Percentiles rank a stretch among this genome's conserved stretches.
These are phyloP conservation scores for Pyrus communis DNA, from an alignment of 306 rosid genomes.

Conservation along the genomic window DNA sequence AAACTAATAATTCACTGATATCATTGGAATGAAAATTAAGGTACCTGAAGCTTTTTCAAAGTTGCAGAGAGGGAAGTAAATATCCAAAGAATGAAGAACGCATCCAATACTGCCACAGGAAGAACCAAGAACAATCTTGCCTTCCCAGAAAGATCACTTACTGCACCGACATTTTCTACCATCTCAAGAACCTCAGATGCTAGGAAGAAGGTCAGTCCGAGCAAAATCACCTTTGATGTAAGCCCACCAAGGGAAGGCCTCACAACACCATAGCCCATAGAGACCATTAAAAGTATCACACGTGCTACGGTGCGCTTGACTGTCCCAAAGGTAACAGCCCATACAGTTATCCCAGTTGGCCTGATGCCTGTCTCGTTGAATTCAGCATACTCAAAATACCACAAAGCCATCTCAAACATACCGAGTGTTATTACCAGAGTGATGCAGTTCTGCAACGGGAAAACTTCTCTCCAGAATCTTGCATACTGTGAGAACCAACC, in stretches of 20 bases:
- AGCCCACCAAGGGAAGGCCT: conserved; percentile 97
- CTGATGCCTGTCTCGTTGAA: conserved; percentile 87
- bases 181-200: conserved; percentile 92
- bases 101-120: conserved; percentile 88
- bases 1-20: conserved; percentile 5
- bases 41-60: conserved; percentile 93
- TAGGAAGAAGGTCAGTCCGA: conserved; percentile 85
- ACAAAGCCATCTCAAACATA: conserved; percentile 90
- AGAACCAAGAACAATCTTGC: conserved; percentile 87
- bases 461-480: conserved; percentile 80
- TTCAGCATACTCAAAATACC: conserved; percentile 90
- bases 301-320: conserved; percentile 83
- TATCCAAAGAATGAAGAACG: conserved; percentile 96
- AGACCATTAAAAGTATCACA: conserved; percentile 65
- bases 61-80: conserved; percentile 92
- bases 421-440: conserved; percentile 87
- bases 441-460: conserved; percentile 89
- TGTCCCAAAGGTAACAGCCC: conserved; percentile 91
- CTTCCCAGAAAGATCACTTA: conserved; percentile 93
- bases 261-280: conserved; percentile 97
- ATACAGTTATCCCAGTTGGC: conserved; percentile 81
- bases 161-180: conserved; percentile 92
- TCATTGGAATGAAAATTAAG: conserved; percentile 7
- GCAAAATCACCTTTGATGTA: conserved; percentile 82
- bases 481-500: conserved; percentile 92